phyloP scores from a whole-genome alignment of 192 early-diverging fungal genomes.

The Coemansia sp. region DNA sequence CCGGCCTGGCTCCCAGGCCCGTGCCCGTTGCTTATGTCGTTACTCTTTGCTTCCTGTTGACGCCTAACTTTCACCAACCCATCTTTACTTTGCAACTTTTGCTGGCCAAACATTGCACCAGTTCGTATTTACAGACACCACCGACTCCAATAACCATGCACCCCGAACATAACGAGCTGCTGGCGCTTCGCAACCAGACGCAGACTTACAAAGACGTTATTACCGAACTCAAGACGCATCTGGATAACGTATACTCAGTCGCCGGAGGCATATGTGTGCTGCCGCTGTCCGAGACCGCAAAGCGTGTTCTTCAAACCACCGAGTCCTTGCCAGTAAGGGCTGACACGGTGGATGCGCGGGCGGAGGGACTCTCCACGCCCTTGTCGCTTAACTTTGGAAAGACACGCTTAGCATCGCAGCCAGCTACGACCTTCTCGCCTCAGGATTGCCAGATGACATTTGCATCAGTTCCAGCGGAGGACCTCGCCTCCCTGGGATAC shows the following conservation, averaged over 20 bases:
- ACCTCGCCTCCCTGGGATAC: neutral
- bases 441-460: neutral
- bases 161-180: constrained; percentile 27
- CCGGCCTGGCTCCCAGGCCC: neutral
- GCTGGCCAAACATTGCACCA: neutral
- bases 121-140: neutral
- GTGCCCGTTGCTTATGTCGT: neutral
- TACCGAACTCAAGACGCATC: constrained; percentile 21
- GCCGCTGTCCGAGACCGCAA: constrained; percentile 16
- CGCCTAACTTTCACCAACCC: neutral
- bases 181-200: constrained; percentile 10
- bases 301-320: neutral
- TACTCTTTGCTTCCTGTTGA: neutral
- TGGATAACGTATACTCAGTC: constrained; percentile 19
- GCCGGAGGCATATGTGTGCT: constrained; percentile 29
- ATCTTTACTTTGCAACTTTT: neutral
- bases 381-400: neutral
- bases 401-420: neutral
- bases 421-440: neutral
- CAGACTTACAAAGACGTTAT: constrained; percentile 12
- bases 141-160: neutral
- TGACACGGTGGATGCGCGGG: neutral
- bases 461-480: neutral
- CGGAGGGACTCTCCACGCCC: neutral
- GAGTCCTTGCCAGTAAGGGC: neutral